Conservation (phyloP, 2,329 filamentous ascomycete genomes). For the Phaeoacremonium minimum region DNA sequence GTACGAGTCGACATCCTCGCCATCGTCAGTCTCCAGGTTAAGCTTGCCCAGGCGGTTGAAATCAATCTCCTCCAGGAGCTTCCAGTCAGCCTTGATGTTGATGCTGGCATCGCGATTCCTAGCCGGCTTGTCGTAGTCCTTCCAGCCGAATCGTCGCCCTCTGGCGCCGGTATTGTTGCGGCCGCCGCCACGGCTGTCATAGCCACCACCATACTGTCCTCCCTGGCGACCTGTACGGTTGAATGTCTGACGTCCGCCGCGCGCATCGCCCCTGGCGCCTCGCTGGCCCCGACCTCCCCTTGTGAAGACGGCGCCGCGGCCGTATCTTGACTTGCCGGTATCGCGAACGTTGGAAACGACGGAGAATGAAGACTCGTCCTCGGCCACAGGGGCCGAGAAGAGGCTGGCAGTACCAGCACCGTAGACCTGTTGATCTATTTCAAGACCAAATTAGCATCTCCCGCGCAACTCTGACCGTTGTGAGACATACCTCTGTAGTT, state of each 20-base stretch:
- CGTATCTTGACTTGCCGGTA: conserved; percentile 79
- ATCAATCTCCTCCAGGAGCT: conserved; percentile 95
- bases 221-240: conserved; percentile 68
- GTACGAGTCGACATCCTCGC: conserved; percentile 92
- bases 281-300: conserved; percentile 78
- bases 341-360: conserved; percentile 94
- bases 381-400: conserved; percentile 86
- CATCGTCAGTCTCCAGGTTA: conserved; percentile 90
- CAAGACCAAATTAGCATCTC: conserved; percentile 10
- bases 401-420: conserved; percentile 81
- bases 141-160: conserved; percentile 92
- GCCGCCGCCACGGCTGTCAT: conserved; percentile 61
- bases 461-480: no score
- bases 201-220: conserved; percentile 54
- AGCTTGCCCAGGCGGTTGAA: conserved; percentile 93
- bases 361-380: conserved; percentile 97
- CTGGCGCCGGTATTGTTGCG: conserved; percentile 65
- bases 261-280: conserved; percentile 60
- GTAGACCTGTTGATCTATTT: conserved; percentile 89
- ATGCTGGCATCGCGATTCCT: conserved; percentile 94
- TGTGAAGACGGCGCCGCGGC: conserved; percentile 86
- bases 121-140: conserved; percentile 97
- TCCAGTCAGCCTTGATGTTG: conserved; percentile 94
- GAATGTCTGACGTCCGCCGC: conserved; percentile 57
- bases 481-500: conserved; percentile 77